phyloP scores from a whole-genome alignment of 257 asterid genomes.

The Rhazya stricta region DNA sequence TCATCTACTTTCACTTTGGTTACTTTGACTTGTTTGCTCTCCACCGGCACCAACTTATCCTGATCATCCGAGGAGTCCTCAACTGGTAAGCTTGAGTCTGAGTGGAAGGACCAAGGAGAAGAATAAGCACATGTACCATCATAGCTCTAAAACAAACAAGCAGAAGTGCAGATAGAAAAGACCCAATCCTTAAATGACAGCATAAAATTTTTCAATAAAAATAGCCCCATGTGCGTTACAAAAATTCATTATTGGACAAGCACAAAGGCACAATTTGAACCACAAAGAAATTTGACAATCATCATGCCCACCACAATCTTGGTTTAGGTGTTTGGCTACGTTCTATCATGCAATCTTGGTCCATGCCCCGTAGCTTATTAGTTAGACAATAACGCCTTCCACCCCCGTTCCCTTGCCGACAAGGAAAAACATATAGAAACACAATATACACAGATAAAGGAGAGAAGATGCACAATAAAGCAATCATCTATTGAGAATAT shows the following conservation, averaged over 20 bases:
- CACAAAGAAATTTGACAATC: neutral
- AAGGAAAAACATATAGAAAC: neutral
- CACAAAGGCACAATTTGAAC: neutral
- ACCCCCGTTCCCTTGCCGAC: neutral
- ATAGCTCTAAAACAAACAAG: neutral
- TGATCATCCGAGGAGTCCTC: constrained; percentile 40
- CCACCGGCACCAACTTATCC: constrained; percentile 23
- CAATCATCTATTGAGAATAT: neutral
- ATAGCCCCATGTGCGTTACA: neutral
- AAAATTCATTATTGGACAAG: neutral
- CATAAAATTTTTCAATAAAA: neutral
- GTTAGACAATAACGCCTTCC: no score
- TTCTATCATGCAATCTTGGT: neutral
- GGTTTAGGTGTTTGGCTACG: neutral
- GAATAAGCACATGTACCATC: neutral
- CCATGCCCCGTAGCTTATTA: no score
- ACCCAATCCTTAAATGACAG: neutral
- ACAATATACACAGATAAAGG: neutral
- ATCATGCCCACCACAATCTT: neutral
- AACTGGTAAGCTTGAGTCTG: constrained; percentile 59
- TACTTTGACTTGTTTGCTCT: constrained; percentile 35
- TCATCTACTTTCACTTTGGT: constrained; percentile 31
- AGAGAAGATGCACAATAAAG: neutral
- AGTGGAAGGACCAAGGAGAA: constrained; percentile 5
- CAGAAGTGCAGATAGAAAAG: neutral